These are phyloP conservation scores for Penicillium malachiteum DNA, from an alignment of 495 filamentous ascomycete species.

Conservation along the genomic window DNA sequence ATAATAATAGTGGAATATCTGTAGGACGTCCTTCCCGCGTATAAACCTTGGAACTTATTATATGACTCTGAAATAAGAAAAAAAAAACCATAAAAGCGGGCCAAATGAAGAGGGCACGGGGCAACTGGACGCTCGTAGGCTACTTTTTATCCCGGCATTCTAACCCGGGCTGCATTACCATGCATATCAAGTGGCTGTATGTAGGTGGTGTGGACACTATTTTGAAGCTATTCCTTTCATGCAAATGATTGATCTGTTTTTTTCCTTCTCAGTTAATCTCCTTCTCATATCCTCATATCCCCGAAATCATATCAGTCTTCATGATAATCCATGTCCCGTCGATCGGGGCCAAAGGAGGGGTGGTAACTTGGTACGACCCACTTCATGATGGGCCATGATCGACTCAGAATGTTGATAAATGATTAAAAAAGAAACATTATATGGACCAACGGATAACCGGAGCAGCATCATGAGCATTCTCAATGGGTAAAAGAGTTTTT, in stretches of 20 bases:
- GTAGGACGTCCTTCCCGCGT: background rate
- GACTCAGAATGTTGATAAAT: conserved; percentile 22
- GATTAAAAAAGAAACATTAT: conserved; percentile 1
- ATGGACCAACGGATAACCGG: background rate
- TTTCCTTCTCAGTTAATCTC: background rate
- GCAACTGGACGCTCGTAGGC: conserved; percentile 12
- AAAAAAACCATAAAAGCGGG: conserved; percentile 19
- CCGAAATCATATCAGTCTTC: too few relatives aligned
- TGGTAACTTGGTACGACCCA: background rate
- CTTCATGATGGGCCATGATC: conserved; percentile 14
- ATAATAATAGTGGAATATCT: background rate
- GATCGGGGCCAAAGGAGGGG: background rate
- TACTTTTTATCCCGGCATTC: conserved; percentile 19
- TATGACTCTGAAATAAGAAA: background rate
- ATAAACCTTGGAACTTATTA: background rate
- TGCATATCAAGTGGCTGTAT: too few relatives aligned
- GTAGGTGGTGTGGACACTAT: too few relatives aligned
- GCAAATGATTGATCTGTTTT: background rate
- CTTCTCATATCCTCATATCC: background rate
- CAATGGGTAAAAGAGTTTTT: background rate
- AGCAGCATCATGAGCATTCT: conserved; percentile 4
- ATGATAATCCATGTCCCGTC: background rate
- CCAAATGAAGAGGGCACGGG: conserved; percentile 18
- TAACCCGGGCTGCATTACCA: conserved; percentile 20
- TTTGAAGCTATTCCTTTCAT: too few relatives aligned